These are phyloP conservation scores for Rhynchosporium graminicola DNA, from an alignment of 2,329 filamentous ascomycete genomes.

Conservation along the genomic window DNA sequence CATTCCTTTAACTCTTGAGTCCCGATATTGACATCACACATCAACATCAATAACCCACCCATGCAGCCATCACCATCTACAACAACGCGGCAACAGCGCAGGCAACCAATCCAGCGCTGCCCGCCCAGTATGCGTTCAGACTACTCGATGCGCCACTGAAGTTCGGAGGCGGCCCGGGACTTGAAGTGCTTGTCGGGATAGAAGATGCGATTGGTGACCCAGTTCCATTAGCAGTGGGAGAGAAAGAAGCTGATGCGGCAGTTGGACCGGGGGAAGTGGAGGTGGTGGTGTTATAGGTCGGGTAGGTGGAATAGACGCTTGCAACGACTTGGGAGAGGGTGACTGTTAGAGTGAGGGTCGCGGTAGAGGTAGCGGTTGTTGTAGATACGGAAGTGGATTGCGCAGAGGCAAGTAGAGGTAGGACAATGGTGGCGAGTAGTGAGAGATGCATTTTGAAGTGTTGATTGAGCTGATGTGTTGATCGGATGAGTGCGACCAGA, in stretches of 20 bases:
- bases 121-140: conserved; percentile 48
- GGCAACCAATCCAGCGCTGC: conserved; percentile 52
- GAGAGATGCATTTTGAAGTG: conserved; percentile 46
- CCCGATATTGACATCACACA: conserved; percentile 17
- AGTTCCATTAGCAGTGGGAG: conserved; percentile 16
- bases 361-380: conserved; percentile 51
- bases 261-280: conserved; percentile 34
- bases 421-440: conserved; percentile 49
- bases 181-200: conserved; percentile 32
- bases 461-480: conserved; percentile 17
- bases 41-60: conserved; percentile 17
- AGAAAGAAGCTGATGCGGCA: conserved; percentile 34
- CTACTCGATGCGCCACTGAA: conserved; percentile 46
- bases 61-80: conserved; percentile 42
- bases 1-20: conserved; percentile 3
- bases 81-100: conserved; percentile 54
- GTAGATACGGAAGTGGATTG: conserved; percentile 32
- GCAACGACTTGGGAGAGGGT: conserved; percentile 50
- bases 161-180: conserved; percentile 40
- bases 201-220: conserved; percentile 25
- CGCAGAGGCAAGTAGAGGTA: conserved; percentile 57
- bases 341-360: conserved; percentile 53
- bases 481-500: neutral
- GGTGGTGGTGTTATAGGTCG: conserved; percentile 39
- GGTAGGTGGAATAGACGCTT: conserved; percentile 43